phyloP scores from a whole-genome alignment of 2,329 filamentous ascomycete genomes.

The Beauveria scarabaeidicola region DNA sequence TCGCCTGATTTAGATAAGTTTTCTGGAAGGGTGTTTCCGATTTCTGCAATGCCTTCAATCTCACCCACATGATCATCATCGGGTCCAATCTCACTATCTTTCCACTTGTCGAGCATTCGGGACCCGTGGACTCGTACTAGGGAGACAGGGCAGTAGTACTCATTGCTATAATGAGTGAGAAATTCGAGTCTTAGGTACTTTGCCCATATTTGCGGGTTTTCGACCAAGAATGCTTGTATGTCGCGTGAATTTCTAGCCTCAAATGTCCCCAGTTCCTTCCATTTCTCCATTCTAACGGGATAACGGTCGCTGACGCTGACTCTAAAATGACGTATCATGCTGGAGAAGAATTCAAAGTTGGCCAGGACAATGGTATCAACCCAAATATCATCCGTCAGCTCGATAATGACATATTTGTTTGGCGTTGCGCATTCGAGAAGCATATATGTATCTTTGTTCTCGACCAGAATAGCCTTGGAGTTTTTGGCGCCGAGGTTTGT shows the following conservation, averaged over 20 bases:
- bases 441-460: constrained; percentile 99
- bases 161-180: constrained; percentile 85
- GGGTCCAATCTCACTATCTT: constrained; percentile 64
- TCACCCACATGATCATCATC: constrained; percentile 50
- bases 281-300: constrained; percentile 84
- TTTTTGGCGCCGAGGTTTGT: constrained; percentile 82
- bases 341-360: constrained; percentile 98
- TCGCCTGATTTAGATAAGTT: not conserved
- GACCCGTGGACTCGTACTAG: constrained; percentile 88
- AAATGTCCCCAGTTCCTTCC: constrained; percentile 81
- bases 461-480: constrained; percentile 77
- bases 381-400: constrained; percentile 77
- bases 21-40: not conserved
- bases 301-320: constrained; percentile 93
- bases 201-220: constrained; percentile 92
- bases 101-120: constrained; percentile 90
- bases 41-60: constrained; percentile 18
- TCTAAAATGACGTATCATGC: constrained; percentile 84
- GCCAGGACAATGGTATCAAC: constrained; percentile 95
- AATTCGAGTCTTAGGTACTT: constrained; percentile 90
- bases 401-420: constrained; percentile 91
- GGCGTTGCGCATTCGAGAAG: constrained; percentile 77
- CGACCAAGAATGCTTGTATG: constrained; percentile 88
- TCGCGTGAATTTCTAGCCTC: constrained; percentile 89
- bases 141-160: constrained; percentile 93